Conservation (phyloP, 106 monocot genomes). For the Platanthera zijinensis region DNA sequence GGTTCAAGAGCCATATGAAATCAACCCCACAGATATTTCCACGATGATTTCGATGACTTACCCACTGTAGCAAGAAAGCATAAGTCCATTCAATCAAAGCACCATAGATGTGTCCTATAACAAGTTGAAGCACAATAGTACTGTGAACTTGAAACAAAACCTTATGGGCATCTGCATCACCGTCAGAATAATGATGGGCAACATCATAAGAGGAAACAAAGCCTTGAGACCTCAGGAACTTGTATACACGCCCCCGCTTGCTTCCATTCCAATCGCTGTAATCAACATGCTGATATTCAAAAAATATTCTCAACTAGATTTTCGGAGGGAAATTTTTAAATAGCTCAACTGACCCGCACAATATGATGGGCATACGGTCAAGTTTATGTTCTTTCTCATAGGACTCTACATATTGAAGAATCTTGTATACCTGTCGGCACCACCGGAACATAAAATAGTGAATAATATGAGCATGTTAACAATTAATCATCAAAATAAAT, state of each 20-base stretch:
- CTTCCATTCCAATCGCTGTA: slow-evolving; percentile 97
- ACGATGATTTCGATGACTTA: slow-evolving; percentile 92
- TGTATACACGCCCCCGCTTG: slow-evolving; percentile 93
- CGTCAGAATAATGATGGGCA: slow-evolving; percentile 84
- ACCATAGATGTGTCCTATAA: too few species aligned
- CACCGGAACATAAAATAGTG: background rate
- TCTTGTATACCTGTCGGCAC: slow-evolving; percentile 64
- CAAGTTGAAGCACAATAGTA: too few species aligned
- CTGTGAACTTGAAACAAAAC: slow-evolving; percentile 18
- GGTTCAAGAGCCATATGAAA: slow-evolving; percentile 96
- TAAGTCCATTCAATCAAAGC: background rate
- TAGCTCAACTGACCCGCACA: slow-evolving; percentile 65
- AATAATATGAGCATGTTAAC: background rate
- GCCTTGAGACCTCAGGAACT: slow-evolving; percentile 85
- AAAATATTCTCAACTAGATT: background rate
- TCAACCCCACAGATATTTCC: slow-evolving; percentile 97
- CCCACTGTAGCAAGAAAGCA: slow-evolving; percentile 52
- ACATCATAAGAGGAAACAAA: slow-evolving; percentile 94
- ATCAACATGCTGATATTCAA: background rate
- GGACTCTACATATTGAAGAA: slow-evolving; percentile 82
- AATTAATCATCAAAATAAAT: background rate
- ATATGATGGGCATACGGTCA: slow-evolving; percentile 63
- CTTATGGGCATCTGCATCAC: slow-evolving; percentile 92
- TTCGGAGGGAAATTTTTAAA: background rate
- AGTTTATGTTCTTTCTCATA: slow-evolving; percentile 78